Evolutionary conservation across 805 yeast species (phyloP).

Genomic region (Saturnispora sekii): DNA sequence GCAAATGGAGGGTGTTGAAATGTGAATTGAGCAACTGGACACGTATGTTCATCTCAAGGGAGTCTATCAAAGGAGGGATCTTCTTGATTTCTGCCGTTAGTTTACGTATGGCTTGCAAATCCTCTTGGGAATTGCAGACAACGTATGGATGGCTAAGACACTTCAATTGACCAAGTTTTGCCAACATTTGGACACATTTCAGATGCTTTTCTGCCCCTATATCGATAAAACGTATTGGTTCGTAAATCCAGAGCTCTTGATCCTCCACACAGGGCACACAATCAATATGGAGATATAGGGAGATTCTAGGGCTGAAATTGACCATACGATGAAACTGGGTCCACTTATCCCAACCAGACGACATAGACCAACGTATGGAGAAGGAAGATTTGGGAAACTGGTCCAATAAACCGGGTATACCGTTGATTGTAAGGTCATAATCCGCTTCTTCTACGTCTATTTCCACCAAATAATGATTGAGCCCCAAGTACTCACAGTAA

Average conservation of each 20-base stretch:
- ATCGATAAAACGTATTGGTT: conserved; percentile 1
- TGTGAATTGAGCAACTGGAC: conserved; percentile 11
- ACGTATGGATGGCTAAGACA: background rate
- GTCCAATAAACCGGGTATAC: background rate
- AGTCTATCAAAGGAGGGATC: background rate
- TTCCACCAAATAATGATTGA: too few species aligned
- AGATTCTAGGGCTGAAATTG: background rate
- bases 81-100: conserved; percentile 10
- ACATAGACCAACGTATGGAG: background rate
- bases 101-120: background rate
- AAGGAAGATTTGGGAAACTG: background rate
- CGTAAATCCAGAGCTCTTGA: background rate
- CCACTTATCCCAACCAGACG: background rate
- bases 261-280: background rate
- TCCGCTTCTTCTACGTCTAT: too few species aligned
- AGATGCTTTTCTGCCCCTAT: background rate
- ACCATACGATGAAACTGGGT: background rate
- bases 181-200: background rate
- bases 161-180: conserved; percentile 1
- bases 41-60: conserved; percentile 1
- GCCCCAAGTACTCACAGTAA: too few species aligned
- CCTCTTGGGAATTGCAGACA: background rate
- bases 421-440: too few species aligned
- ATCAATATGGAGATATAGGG: background rate
- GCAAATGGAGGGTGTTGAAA: conserved; percentile 5